Evolutionary conservation across 2,329 filamentous ascomycete species (phyloP), one percentile per base, ranked within the genome.

Genomic region (Fusarium sterilihyphosum): DNA sequence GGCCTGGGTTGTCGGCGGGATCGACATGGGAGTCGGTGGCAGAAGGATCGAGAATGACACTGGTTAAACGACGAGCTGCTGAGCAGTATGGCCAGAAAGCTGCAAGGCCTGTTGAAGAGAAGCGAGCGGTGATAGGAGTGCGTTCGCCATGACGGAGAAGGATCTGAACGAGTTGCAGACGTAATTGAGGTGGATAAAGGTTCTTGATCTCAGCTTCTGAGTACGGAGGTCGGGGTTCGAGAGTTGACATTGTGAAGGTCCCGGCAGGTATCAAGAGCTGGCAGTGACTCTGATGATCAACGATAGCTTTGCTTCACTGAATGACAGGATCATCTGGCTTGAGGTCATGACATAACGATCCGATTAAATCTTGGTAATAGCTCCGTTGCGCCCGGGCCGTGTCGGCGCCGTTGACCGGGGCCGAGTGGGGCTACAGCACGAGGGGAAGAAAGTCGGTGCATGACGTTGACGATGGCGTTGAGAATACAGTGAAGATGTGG

Each of bases 41-140:
- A 53, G 82, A 73, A 64, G 84, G 82, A 65, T 86, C 83, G 41
- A 90, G 84, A 38, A 90, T 82, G 71, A 83, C 85, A 37, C 84
- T 84, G 70, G 84, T 90, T 80, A 98, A 88, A 74, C 92, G 91
- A 67, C 90, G 89, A 29, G 93, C 93, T 63, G 92, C 90, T 74
- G 90, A 89, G 84, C 96, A 99, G 84, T 98, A 98, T 4, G 96
- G 94, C 96, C 96, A 99, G 83, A 91, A 92, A 57, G 88, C 81
- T 49, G 84, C 81, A n/a, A 92, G 86, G 17, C 90, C 91, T 54
- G 90, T 89, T 84, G 96, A 96, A 80, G 93, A 90, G 82, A 99
- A 98, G 44, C 96, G 92, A n/a, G 93, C 88, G 66, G 91, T 93
- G 35, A 98, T 93, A 35, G 96, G 96, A 13, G 92, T 96, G 66